Evolutionary conservation across 1,284 basidiomycete genomes (phyloP).

Genomic region (Irpex sp.): DNA sequence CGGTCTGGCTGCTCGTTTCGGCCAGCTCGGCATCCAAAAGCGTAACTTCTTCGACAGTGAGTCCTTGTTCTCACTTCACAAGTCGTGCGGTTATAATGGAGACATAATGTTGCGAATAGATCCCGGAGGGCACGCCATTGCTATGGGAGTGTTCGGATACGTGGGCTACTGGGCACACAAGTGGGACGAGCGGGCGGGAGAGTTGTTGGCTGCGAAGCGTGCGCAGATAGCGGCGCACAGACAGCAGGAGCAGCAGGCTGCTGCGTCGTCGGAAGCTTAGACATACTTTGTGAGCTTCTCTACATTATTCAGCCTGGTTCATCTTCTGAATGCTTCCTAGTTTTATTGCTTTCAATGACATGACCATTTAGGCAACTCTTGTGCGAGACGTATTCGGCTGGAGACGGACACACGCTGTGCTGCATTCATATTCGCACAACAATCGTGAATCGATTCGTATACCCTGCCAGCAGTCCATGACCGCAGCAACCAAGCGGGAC

Average conservation of each 20-base stretch:
- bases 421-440: no score
- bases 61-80: background rate
- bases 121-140: slow-evolving; percentile 67
- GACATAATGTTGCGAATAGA: slow-evolving; percentile 45
- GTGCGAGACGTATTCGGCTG: background rate
- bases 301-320: background rate
- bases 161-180: slow-evolving; percentile 75
- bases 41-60: slow-evolving; percentile 74
- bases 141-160: slow-evolving; percentile 76
- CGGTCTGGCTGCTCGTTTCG: slow-evolving; percentile 82
- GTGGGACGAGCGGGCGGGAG: slow-evolving; percentile 69
- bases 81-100: no score
- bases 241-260: slow-evolving; percentile 20
- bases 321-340: background rate
- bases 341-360: background rate
- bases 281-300: background rate
- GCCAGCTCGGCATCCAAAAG: slow-evolving; percentile 85
- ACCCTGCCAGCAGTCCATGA: no score
- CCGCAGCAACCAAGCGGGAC: no score
- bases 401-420: background rate
- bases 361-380: background rate
- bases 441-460: no score
- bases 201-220: slow-evolving; percentile 69
- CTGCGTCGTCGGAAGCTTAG: background rate
- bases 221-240: slow-evolving; percentile 62